Evolutionary conservation across 306 rosid genomes (phyloP).

Genomic region (Quercus agrifolia): DNA sequence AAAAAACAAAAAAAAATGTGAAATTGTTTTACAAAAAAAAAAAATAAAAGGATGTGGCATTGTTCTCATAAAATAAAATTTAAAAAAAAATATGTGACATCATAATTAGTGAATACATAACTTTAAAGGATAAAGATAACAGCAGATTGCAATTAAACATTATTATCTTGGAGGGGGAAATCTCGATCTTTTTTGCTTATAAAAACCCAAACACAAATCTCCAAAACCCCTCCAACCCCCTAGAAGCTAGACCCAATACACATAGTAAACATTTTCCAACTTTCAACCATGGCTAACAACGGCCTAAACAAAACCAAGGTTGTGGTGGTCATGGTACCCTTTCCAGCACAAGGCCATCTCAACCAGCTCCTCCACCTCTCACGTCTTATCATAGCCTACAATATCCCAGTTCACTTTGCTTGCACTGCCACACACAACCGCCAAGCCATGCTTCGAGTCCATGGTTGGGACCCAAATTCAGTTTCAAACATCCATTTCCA

Average conservation of each 20-base stretch:
- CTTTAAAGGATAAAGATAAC: too few species aligned
- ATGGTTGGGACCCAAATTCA: conserved; percentile 48
- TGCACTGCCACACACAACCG: conserved; percentile 55
- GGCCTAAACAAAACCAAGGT: conserved; percentile 28
- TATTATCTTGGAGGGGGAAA: too few species aligned
- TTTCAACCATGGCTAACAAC: conserved; percentile 25
- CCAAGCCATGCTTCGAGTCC: conserved; percentile 49
- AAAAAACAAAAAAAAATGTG: too few species aligned
- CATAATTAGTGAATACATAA: too few species aligned
- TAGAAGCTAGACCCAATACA: not conserved
- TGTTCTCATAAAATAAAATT: too few species aligned
- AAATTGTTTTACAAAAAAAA: too few species aligned
- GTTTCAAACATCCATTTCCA: conserved; percentile 42
- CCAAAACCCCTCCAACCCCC: not conserved
- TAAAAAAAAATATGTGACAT: too few species aligned
- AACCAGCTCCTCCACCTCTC: conserved; percentile 87
- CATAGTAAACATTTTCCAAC: not conserved
- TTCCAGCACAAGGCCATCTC: conserved; percentile 82
- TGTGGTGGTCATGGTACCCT: conserved; percentile 54
- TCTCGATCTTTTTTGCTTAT: not conserved
- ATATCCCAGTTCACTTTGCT: conserved; percentile 56
- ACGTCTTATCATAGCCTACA: conserved; percentile 40
- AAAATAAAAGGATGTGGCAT: too few species aligned
- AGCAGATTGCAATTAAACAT: too few species aligned
- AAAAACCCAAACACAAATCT: not conserved